Base-by-base conservation (phyloP, 352 stramenopile species). In the Globisporangium sylvaticum region DNA sequence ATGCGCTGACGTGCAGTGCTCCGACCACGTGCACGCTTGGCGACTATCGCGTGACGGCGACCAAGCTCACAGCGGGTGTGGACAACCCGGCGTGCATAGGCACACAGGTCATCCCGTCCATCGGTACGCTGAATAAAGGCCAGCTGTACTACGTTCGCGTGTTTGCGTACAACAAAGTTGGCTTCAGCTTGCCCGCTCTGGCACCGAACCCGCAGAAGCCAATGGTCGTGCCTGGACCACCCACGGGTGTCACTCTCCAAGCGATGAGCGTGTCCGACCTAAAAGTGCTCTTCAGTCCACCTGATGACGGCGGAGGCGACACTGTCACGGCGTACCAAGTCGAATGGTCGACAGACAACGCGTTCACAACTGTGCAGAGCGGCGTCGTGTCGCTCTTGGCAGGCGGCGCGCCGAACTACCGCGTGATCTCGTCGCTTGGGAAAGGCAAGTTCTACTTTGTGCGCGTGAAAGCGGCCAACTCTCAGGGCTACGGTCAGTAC, bases 111-210 rank as follows among this genome's bases (percentile, higher is more conserved):
- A 80, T 98, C 25, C 95, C 86, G 3, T 68, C 70, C 0, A 67
- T 68, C 1, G 80, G 76, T 7, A 84, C 79, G 10, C 78, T 99
- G 7, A 88, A 89, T 59, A 88, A 97, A 62, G 96, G 96, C 0
- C 77, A 97, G 59, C 71, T 91, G n/a, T 98, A 99, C 76, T 95
- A 97, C 68, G 91, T 92, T 24, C 91, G 95, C 7, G 93, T 99
- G 24, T 97, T 92, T 39, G 92, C 96, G 8, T 98, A 98, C 77
- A 99, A 99, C 80, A 81, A 87, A 39, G 67, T 97, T n/a, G 96
- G 97, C 9, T 99, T 96, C 66, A 90, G 93, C 14, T 62, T 88
- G 14, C 88, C 92, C 1, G 73, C 71, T 6, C 64, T 78, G 56
- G 84, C 75, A 24, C 64, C 73, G 1, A 81, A 72, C 57, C 76